phyloP scores from a whole-genome alignment of 2,329 filamentous ascomycete genomes.

The Orbilia javanica region DNA sequence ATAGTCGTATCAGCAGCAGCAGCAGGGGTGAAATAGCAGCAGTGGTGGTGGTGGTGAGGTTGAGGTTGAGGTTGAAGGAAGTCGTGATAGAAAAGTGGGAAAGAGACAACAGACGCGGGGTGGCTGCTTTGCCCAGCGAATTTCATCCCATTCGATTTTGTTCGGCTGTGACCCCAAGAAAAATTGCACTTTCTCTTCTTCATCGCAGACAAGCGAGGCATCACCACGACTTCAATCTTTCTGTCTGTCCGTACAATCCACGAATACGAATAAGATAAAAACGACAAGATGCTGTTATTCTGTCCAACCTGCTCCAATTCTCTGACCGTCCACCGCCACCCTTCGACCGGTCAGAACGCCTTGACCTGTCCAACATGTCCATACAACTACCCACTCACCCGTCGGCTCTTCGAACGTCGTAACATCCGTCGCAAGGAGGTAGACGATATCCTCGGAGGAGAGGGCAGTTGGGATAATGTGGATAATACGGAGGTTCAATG shows the following conservation, averaged over 20 bases:
- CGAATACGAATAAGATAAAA: not conserved
- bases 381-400: slow-evolving; percentile 85
- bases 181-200: too few relatives aligned
- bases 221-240: not conserved
- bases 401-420: slow-evolving; percentile 82
- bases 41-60: not conserved
- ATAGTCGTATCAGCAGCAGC: not conserved
- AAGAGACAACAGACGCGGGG: too few relatives aligned
- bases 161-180: too few relatives aligned
- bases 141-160: too few relatives aligned
- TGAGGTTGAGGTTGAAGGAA: not conserved
- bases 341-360: slow-evolving; percentile 74
- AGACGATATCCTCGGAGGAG: slow-evolving; percentile 85
- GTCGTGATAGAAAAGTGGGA: not conserved
- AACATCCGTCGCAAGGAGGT: slow-evolving; percentile 87
- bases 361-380: slow-evolving; percentile 97
- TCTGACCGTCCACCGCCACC: slow-evolving; percentile 73
- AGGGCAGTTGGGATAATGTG: slow-evolving; percentile 89
- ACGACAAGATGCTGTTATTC: slow-evolving; percentile 66
- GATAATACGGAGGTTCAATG: slow-evolving; percentile 86
- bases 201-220: too few relatives aligned
- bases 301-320: slow-evolving; percentile 87
- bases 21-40: not conserved
- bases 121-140: too few relatives aligned
- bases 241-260: not conserved